Evolutionary conservation across 306 rosid species (phyloP), one percentile per base, ranked within the genome.

Genomic region (Inga leiocalycina): DNA sequence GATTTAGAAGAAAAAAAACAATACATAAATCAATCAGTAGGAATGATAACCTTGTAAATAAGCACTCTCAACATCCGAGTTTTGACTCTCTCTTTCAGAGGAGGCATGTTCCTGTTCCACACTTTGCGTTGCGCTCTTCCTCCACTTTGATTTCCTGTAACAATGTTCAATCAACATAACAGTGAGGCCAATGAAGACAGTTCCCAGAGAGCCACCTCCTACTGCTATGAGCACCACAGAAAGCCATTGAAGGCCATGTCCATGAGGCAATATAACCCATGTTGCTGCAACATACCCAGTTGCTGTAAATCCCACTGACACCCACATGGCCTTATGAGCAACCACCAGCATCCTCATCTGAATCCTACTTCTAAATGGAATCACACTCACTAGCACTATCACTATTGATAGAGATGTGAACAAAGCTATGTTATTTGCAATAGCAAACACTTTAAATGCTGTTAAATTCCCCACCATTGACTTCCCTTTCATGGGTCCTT

Each of bases 291-390:
- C 85, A 86, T 78, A 94, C 24, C 89, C 91, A 14, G 87, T 86
- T 20, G 89, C 91, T 90, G 91, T 89, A 84, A 92, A 91, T 15
- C 89, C 90, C 83, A 94, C 85, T 4, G 98, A 86, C 8, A 92
- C 80, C 98, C 97, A 90, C 93, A 89, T 82, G 30, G 83, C 82
- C 80, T 94, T 92, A 78, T 92, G 98, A 80, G 92, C 76, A 22
- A 90, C 74, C 35, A 44, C 80, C 84, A 92, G 57, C 17, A 92
- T 77, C 24, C 62, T 88, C 82, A 79, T 77, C 17, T 83, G 87
- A 30, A 89, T 51, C 51, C 85, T 94, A 49, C 89, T 88, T 52
- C 82, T 78, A 35, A 83, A 94, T 4, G 98, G 94, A 80, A 94
- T 91, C 81, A 94, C 85, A 76, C 97, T 94, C 19, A 94, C 94